These are phyloP conservation scores for Trametes sanguinea DNA, from an alignment of 768 basidiomycete species.

Conservation along the genomic window DNA sequence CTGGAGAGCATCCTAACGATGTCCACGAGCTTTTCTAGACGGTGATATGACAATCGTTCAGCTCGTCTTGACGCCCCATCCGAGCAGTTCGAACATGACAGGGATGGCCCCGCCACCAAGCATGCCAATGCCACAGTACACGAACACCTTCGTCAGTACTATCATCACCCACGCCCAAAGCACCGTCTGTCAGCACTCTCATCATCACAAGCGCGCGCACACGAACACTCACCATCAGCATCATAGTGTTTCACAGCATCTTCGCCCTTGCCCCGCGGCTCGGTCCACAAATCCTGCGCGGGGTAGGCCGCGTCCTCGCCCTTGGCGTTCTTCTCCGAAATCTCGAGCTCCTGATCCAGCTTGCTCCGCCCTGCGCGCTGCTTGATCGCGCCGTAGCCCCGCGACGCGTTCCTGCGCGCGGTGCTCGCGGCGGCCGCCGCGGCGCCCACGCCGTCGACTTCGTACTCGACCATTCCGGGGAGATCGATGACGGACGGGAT, in stretches of 20 bases:
- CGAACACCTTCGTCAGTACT: conserved; percentile 90
- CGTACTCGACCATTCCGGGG: conserved; percentile 39
- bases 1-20: background rate
- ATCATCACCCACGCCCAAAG: background rate
- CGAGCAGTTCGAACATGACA: conserved; percentile 64
- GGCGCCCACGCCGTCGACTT: conserved; percentile 27
- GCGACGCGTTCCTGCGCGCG: conserved; percentile 17
- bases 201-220: background rate
- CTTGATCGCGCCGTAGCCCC: conserved; percentile 15
- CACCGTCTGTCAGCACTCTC: background rate
- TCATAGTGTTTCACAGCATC: conserved; percentile 70
- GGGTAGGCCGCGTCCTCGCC: conserved; percentile 3
- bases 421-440: conserved; percentile 22
- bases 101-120: conserved; percentile 66
- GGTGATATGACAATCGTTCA: conserved; percentile 1
- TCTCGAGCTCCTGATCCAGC: conserved; percentile 3
- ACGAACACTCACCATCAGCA: conserved; percentile 68
- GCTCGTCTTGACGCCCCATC: conserved; percentile 55
- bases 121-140: conserved; percentile 84
- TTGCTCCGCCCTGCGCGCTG: conserved; percentile 11
- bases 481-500: conserved; percentile 89
- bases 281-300: conserved; percentile 9
- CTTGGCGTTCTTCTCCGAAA: conserved; percentile 6
- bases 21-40: background rate
- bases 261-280: background rate